phyloP scores from a whole-genome alignment of 208 protist species.

The Acanthamoeba royreba region DNA sequence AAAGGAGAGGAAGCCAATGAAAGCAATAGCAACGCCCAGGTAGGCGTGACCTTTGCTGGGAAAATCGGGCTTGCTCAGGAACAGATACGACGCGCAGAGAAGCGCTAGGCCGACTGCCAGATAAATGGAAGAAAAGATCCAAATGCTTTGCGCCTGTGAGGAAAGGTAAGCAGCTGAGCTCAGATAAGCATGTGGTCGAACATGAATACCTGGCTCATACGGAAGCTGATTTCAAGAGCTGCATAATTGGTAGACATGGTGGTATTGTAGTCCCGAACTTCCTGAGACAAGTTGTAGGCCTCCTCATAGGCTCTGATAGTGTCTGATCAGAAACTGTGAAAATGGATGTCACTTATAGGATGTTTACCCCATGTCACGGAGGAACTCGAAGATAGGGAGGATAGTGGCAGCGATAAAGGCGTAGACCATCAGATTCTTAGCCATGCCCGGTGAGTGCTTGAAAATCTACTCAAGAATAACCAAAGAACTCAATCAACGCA shows the following conservation, averaged over 20 bases:
- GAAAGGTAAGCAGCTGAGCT: too few species aligned
- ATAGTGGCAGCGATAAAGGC: neutral
- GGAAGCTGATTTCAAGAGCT: neutral
- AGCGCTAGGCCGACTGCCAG: neutral
- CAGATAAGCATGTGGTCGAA: too few species aligned
- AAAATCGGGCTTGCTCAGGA: neutral
- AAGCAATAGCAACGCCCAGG: neutral
- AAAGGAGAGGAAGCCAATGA: neutral
- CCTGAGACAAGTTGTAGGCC: neutral
- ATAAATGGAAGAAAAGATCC: conserved; percentile 14
- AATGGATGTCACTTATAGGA: too few species aligned
- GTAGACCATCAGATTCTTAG: conserved; percentile 34
- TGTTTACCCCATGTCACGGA: neutral
- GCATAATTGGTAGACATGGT: neutral
- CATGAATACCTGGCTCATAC: neutral
- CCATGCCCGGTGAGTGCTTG: neutral
- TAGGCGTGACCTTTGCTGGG: neutral
- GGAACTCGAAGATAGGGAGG: conserved; percentile 2
- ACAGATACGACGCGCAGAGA: neutral
- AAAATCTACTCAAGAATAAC: conserved; percentile 1
- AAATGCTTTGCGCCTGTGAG: neutral
- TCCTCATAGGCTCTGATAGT: conserved; percentile 10
- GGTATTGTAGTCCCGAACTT: neutral
- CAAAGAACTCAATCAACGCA: too few species aligned
- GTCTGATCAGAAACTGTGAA: too few species aligned